Evolutionary conservation across 2,329 filamentous ascomycete species (phyloP), one percentile per base, ranked within the genome.

Genomic region (Trichophyton verrucosum): DNA sequence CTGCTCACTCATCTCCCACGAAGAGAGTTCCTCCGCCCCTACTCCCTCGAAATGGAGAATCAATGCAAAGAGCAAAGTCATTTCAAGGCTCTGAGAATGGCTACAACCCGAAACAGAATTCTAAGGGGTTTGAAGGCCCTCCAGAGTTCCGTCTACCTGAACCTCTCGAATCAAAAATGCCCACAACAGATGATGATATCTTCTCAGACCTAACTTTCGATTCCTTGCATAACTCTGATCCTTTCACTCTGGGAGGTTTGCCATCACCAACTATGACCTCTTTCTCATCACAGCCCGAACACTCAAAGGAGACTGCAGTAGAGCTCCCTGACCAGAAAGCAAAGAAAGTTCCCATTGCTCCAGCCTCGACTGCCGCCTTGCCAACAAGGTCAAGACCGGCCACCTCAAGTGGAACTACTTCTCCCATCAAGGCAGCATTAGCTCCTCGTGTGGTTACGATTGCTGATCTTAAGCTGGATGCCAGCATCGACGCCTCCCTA

Each of bases 401-500:
- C 11, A 55, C 56, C 33, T 60, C 63, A 27, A 65, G 61, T 42
- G 60, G 57, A n/a, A 60, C 56, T 30, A 63, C 64, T 17, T 72
- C 69, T 7, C 71, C 71, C 17, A 64, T 63, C n/a, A 72, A 74
- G 57, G 65, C 73, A 1, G 72, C 71, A 20, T 68, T 74, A 22
- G 76, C 78, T 20, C 74, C 74, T 17, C 72, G 73, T n/a, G 67
- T 73, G 6, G 75, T 77, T 57, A 74, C 76, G 3, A 75, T 78
- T 40, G 73, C 76, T 46, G 80, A 79, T 51, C 72, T 75, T 40
- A 77, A 81, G 55, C 75, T 82, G 22, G 78, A 80, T 63, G 71
- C 81, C 38, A 79, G 82, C 63, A 76, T 84, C 27, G 81, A 84
- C 62, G 82, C 82, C n/a, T 83, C 79, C 40, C 81, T 84, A 61